A percentile compares a stretch with the other conserved stretches of the same genome.
Evolutionary conservation across 2,329 filamentous ascomycete genomes (phyloP).

Genomic region (Pezicula neosporulosa): DNA sequence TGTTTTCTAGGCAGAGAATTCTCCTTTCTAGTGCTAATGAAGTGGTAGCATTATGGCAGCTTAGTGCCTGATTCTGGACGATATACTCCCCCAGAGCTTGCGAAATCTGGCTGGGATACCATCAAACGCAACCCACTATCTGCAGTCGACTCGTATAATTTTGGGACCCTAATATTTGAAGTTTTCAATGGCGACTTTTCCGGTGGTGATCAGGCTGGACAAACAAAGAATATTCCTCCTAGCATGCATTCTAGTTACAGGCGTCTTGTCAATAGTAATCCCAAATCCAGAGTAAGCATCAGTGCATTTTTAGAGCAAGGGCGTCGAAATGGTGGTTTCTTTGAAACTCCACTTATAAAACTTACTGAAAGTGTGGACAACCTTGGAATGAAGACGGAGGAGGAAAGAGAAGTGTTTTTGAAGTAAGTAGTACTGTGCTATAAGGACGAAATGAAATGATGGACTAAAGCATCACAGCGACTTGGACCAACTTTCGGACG

Average conservation of each 20-base stretch:
- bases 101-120: slow-evolving; percentile 83
- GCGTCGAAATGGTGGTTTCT: slow-evolving; percentile 77
- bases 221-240: slow-evolving; percentile 81
- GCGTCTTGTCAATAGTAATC: slow-evolving; percentile 81
- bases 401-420: slow-evolving; percentile 81
- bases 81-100: slow-evolving; percentile 85
- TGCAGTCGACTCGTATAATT: slow-evolving; percentile 84
- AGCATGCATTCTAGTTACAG: slow-evolving; percentile 91
- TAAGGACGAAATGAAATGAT: slow-evolving; percentile 18
- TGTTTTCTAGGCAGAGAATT: not conserved
- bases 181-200: slow-evolving; percentile 84
- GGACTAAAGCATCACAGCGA: slow-evolving; percentile 43
- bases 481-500: slow-evolving; percentile 80
- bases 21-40: slow-evolving; percentile 3
- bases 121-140: slow-evolving; percentile 80
- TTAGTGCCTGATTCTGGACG: slow-evolving; percentile 79
- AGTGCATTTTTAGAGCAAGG: slow-evolving; percentile 89
- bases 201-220: slow-evolving; percentile 74
- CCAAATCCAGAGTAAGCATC: slow-evolving; percentile 82
- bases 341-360: slow-evolving; percentile 88
- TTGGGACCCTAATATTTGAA: slow-evolving; percentile 81
- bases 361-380: slow-evolving; percentile 91
- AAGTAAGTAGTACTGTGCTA: slow-evolving; percentile 44
- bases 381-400: slow-evolving; percentile 80
- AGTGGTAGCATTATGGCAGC: slow-evolving; percentile 72